A percentile compares a stretch with the other conserved stretches of the same genome.
Evolutionary conservation across 208 protist species (phyloP).

Genomic region (Crithidia mellificae): DNA sequence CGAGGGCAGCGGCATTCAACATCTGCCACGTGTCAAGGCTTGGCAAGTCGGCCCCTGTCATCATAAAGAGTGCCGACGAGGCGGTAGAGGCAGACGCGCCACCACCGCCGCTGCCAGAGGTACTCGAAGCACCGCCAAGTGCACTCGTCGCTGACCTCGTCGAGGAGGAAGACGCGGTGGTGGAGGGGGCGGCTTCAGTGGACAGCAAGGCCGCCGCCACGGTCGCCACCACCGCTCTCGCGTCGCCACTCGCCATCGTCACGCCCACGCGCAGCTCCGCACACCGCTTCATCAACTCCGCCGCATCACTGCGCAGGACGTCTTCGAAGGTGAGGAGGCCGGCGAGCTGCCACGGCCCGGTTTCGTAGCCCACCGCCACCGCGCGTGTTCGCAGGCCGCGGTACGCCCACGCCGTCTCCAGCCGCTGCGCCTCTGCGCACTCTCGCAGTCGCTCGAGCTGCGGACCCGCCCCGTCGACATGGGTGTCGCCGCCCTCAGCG

Average conservation of each 20-base stretch:
- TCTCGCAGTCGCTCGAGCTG: not conserved
- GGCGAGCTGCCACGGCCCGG: slow-evolving; percentile 56
- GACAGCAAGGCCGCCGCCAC: slow-evolving; percentile 10
- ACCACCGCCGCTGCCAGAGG: too few relatives aligned
- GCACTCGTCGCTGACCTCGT: not conserved
- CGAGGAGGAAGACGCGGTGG: not conserved
- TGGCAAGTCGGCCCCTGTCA: slow-evolving; percentile 19
- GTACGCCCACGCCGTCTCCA: slow-evolving; percentile 13
- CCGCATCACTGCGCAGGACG: slow-evolving; percentile 64
- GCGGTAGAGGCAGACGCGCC: too few relatives aligned
- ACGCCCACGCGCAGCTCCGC: slow-evolving; percentile 77
- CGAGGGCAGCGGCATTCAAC: not conserved
- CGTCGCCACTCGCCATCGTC: slow-evolving; percentile 93
- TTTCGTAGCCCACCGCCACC: slow-evolving; percentile 42
- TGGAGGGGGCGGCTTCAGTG: not conserved
- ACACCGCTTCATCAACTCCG: slow-evolving; percentile 37
- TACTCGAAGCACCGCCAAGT: too few relatives aligned
- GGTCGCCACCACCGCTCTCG: slow-evolving; percentile 9
- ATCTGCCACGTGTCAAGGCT: slow-evolving; percentile 1
- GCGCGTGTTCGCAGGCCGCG: slow-evolving; percentile 61
- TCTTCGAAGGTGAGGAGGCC: slow-evolving; percentile 89
- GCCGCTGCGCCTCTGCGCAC: slow-evolving; percentile 22
- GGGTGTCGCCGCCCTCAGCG: too few relatives aligned
- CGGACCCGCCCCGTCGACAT: not conserved
- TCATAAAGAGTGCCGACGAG: not conserved